phyloP scores from a whole-genome alignment of 202 grass and related monocot genomes.

The Panicum hallii region DNA sequence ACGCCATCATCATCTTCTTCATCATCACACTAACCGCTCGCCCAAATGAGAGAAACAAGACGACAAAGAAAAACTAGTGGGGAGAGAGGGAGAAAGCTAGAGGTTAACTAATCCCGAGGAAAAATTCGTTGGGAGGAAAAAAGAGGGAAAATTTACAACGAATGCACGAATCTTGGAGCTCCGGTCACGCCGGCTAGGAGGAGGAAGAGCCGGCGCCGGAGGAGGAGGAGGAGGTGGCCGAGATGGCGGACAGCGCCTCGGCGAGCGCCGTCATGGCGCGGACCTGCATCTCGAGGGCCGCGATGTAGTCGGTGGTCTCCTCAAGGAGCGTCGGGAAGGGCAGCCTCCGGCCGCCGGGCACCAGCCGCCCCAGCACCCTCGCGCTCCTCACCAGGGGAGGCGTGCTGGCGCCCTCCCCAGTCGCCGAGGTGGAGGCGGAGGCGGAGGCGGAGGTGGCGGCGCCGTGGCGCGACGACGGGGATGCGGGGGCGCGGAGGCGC shows the following conservation, averaged over 20 bases:
- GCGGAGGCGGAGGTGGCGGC: neutral
- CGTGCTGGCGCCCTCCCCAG: constrained; percentile 21
- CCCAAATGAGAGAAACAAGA: constrained; percentile 33
- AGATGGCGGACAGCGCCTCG: constrained; percentile 72
- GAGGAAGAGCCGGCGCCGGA: constrained; percentile 34
- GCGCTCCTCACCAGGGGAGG: constrained; percentile 67
- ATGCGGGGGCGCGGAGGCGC: constrained; percentile 39
- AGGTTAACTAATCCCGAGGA: constrained; percentile 43
- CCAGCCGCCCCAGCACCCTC: constrained; percentile 67
- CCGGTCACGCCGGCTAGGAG: constrained; percentile 43
- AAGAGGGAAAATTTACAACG: constrained; percentile 50
- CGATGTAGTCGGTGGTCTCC: constrained; percentile 89
- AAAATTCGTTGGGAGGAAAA: constrained; percentile 24
- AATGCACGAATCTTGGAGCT: constrained; percentile 51
- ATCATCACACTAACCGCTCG: constrained; percentile 51
- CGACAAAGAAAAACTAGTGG: constrained; percentile 4
- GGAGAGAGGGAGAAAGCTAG: neutral
- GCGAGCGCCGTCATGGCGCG: constrained; percentile 84
- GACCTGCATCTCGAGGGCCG: constrained; percentile 91
- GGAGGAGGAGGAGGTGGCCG: constrained; percentile 9
- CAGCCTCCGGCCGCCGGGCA: constrained; percentile 81
- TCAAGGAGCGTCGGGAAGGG: constrained; percentile 69
- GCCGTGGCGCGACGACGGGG: neutral
- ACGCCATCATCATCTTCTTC: constrained; percentile 47
- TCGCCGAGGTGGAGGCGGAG: neutral